phyloP scores from a whole-genome alignment of 352 stramenopile genomes.

The Phytophthora kernoviae region DNA sequence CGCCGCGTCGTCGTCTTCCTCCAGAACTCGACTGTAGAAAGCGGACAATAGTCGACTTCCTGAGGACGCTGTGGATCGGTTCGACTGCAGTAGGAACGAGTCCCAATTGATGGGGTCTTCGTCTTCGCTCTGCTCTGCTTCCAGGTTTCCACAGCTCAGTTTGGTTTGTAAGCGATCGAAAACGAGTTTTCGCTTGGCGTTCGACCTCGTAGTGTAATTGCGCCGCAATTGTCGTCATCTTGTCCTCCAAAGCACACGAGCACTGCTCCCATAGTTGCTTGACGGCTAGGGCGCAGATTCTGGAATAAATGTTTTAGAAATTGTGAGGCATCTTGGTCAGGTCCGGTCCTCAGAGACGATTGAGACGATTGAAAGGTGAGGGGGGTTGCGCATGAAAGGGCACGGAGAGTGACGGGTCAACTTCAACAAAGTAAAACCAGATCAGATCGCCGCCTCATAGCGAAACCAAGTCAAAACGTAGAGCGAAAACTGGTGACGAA shows the following conservation, averaged over 20 bases:
- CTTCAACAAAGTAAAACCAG: not conserved
- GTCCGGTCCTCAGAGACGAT: too few species aligned
- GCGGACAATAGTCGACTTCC: slow-evolving; percentile 78
- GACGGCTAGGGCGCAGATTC: not conserved
- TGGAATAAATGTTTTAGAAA: not conserved
- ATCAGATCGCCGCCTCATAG: too few species aligned
- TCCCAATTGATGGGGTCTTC: slow-evolving; percentile 43
- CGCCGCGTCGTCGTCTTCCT: slow-evolving; percentile 67
- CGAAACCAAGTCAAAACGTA: too few species aligned
- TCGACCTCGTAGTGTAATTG: slow-evolving; percentile 13
- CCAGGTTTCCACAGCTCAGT: slow-evolving; percentile 39
- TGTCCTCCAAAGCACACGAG: slow-evolving; percentile 56
- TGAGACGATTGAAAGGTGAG: too few species aligned
- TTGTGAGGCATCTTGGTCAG: too few species aligned
- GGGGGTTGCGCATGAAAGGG: too few species aligned
- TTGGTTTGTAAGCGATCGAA: slow-evolving; percentile 59
- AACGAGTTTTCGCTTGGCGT: slow-evolving; percentile 40
- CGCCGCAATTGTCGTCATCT: slow-evolving; percentile 18
- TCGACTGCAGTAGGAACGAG: slow-evolving; percentile 44
- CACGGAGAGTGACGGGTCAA: not conserved
- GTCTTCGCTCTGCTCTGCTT: slow-evolving; percentile 24
- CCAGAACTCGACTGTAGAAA: slow-evolving; percentile 80
- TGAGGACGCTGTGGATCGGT: slow-evolving; percentile 53
- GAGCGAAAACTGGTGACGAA: too few species aligned
- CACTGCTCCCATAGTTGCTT: slow-evolving; percentile 51